Evolutionary conservation across 2,329 filamentous ascomycete species (phyloP).

Genomic region (Paecilomyces fulvus): DNA sequence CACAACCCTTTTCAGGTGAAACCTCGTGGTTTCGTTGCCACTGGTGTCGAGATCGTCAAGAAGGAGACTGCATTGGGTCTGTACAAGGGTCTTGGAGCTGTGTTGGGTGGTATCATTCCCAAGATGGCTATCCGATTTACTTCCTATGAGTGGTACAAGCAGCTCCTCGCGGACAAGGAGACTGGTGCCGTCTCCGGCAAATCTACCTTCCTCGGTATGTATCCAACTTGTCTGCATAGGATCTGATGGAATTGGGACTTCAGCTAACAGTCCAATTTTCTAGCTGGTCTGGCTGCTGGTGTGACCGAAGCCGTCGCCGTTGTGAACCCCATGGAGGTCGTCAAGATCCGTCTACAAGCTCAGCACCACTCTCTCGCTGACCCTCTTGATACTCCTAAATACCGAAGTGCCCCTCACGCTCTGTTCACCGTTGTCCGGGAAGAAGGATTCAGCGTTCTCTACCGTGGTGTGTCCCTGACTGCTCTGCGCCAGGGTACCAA

Average conservation of each 20-base stretch:
- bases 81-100: conserved; percentile 97
- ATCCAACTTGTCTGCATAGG: conserved; percentile 30
- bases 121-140: conserved; percentile 99
- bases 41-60: conserved; percentile 76
- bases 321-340: conserved; percentile 97
- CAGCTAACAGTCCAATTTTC: conserved; percentile 4
- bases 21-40: conserved; percentile 77
- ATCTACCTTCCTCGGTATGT: conserved; percentile 62
- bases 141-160: conserved; percentile 93
- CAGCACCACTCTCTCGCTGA: conserved; percentile 98
- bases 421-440: conserved; percentile 84
- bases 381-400: conserved; percentile 91
- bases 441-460: conserved; percentile 79
- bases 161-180: conserved; percentile 60
- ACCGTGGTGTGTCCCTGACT: conserved; percentile 87
- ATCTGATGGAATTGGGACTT: neutral
- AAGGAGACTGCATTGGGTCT: conserved; percentile 86
- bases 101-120: conserved; percentile 89
- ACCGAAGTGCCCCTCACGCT: conserved; percentile 81
- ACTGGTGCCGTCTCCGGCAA: conserved; percentile 61
- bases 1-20: conserved; percentile 42
- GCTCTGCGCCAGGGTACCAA: conserved; percentile 92
- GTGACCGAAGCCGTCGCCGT: conserved; percentile 94
- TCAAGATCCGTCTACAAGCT: conserved; percentile 97
- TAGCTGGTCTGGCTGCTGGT: conserved; percentile 81